Evolutionary conservation across 306 rosid species (phyloP).

Genomic region (Acacia confusa): DNA sequence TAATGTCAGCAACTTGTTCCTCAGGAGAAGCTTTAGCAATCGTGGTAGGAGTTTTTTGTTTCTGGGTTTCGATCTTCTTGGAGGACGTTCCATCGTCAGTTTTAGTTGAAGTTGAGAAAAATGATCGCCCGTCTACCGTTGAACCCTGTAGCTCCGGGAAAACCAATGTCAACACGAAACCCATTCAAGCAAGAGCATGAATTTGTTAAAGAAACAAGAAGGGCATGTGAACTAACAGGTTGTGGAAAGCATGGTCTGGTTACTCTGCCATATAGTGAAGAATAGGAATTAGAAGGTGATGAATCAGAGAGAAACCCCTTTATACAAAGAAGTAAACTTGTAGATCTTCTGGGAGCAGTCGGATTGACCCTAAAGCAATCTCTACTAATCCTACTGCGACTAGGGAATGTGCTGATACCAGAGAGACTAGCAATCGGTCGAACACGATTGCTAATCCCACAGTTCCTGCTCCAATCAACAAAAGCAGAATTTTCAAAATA

Average conservation of each 20-base stretch:
- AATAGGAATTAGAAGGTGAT: slow-evolving; percentile 30
- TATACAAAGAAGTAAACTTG: slow-evolving; percentile 30
- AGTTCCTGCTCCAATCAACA: slow-evolving; percentile 4
- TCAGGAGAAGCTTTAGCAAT: slow-evolving; percentile 27
- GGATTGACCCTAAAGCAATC: slow-evolving; percentile 23
- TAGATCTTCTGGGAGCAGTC: slow-evolving; percentile 21
- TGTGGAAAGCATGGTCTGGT: slow-evolving; percentile 30
- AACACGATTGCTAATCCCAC: slow-evolving; percentile 24
- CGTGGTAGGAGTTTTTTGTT: slow-evolving; percentile 25
- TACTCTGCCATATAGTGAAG: slow-evolving; percentile 29
- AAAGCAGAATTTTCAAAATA: slow-evolving; percentile 6
- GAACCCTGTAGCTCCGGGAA: slow-evolving; percentile 36
- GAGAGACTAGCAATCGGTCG: slow-evolving; percentile 36
- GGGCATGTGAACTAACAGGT: slow-evolving; percentile 37
- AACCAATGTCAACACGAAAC: not conserved
- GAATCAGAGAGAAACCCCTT: slow-evolving; percentile 49
- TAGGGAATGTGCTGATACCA: slow-evolving; percentile 22
- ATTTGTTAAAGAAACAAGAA: not conserved
- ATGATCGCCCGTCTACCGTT: slow-evolving; percentile 39
- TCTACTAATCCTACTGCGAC: not conserved
- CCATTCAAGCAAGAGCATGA: not conserved
- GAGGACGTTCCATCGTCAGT: slow-evolving; percentile 37
- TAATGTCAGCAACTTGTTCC: slow-evolving; percentile 41
- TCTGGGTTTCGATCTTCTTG: slow-evolving; percentile 20
- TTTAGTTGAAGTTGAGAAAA: slow-evolving; percentile 45